These are phyloP conservation scores for Gossypium davidsonii DNA, from an alignment of 441 rosid genomes.

Conservation along the genomic window DNA sequence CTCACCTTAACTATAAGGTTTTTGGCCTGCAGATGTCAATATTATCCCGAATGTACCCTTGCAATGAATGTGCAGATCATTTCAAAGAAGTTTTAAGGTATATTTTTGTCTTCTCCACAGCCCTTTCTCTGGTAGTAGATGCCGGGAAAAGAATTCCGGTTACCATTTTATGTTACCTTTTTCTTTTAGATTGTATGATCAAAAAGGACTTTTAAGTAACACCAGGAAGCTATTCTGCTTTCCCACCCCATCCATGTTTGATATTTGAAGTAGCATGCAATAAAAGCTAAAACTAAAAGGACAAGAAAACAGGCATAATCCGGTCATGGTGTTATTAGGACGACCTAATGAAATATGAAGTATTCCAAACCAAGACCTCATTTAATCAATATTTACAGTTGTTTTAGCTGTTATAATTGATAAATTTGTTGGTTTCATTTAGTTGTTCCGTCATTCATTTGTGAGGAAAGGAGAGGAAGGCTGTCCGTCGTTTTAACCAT, in stretches of 20 bases:
- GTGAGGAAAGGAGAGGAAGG: not conserved
- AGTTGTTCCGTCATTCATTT: not conserved
- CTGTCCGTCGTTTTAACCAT: not conserved
- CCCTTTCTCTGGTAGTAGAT: not conserved
- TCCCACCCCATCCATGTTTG: not conserved
- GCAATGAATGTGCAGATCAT: conserved; percentile 95
- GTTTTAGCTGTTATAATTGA: too few relatives aligned
- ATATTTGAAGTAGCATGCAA: not conserved
- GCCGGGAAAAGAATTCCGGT: not conserved
- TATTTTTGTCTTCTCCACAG: not conserved
- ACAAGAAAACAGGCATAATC: not conserved
- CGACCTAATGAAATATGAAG: not conserved
- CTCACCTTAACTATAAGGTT: not conserved
- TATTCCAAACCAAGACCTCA: not conserved
- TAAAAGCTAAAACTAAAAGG: not conserved
- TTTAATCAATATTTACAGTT: not conserved
- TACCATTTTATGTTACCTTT: not conserved
- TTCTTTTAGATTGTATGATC: not conserved
- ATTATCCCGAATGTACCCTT: conserved; percentile 87
- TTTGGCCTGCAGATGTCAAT: conserved; percentile 70
- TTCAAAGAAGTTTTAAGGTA: conserved; percentile 85
- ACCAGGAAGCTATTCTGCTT: not conserved
- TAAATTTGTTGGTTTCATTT: not conserved
- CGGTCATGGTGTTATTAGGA: not conserved
- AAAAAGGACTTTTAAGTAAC: not conserved